Evolutionary conservation across 805 yeast species (phyloP).

Genomic region (Myxozyma sirexii): DNA sequence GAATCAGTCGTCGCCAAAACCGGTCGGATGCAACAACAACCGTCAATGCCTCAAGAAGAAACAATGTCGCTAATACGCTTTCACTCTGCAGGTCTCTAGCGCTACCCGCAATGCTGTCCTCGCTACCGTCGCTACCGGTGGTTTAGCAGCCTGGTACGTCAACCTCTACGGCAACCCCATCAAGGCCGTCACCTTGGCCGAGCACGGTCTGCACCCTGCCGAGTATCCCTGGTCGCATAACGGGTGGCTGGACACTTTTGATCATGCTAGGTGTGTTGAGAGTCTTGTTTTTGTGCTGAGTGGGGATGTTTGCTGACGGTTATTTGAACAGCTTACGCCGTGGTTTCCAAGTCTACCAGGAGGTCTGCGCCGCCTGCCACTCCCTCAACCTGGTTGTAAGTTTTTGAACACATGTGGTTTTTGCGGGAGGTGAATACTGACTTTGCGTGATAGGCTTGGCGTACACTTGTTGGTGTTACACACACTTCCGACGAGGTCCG

Average conservation of each 20-base stretch:
- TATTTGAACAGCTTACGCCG: conserved; percentile 67
- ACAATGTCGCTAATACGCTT: not conserved
- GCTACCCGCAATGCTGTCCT: conserved; percentile 39
- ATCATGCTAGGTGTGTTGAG: conserved; percentile 35
- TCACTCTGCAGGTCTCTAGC: conserved; percentile 10
- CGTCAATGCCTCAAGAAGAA: not conserved
- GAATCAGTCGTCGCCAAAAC: not conserved
- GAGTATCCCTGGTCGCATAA: conserved; percentile 90
- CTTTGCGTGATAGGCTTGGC: conserved; percentile 67
- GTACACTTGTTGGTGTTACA: conserved; percentile 95
- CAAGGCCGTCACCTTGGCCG: conserved; percentile 78
- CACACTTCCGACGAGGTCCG: conserved; percentile 89
- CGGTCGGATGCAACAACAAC: not conserved
- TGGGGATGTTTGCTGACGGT: not conserved
- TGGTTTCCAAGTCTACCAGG: conserved; percentile 98
- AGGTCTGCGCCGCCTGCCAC: conserved; percentile 99
- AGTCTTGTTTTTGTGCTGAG: not conserved
- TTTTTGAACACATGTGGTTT: not conserved
- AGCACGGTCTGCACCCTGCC: conserved; percentile 97
- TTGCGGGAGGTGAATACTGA: not conserved
- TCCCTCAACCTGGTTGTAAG: conserved; percentile 78
- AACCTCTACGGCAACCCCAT: conserved; percentile 87
- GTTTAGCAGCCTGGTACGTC: conserved; percentile 77
- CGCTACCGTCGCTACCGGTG: conserved; percentile 67
- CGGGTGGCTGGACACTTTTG: conserved; percentile 66